phyloP scores from a whole-genome alignment of 1,284 basidiomycete species.

The Cryptococcus maquisensis region DNA sequence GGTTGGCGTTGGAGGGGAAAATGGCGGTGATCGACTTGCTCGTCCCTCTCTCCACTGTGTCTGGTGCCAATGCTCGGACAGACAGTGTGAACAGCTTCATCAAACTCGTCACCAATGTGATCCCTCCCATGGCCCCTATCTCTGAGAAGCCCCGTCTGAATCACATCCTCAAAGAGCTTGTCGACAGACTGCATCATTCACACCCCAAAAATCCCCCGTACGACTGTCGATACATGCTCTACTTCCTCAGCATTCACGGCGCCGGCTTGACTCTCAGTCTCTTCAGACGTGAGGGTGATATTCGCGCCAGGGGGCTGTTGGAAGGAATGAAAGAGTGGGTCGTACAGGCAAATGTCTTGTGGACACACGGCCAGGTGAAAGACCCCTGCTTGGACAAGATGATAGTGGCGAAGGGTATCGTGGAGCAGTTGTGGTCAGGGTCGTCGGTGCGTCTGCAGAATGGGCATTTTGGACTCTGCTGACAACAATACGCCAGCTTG shows the following conservation, averaged over 20 bases:
- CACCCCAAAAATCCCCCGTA: too few species aligned
- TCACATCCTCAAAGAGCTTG: constrained; percentile 8
- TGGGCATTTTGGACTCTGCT: too few species aligned
- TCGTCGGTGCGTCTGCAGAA: too few species aligned
- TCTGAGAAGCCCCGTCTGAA: background rate
- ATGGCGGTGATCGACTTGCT: constrained; percentile 15
- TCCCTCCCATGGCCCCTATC: constrained; percentile 4
- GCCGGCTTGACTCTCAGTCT: too few species aligned
- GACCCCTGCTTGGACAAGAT: too few species aligned
- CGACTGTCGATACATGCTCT: too few species aligned
- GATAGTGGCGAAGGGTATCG: constrained; percentile 1
- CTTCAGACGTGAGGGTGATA: constrained; percentile 1
- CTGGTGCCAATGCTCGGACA: constrained; percentile 12
- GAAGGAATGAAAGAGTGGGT: constrained; percentile 11
- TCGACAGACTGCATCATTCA: background rate
- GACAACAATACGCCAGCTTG: too few species aligned
- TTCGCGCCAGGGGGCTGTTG: constrained; percentile 7
- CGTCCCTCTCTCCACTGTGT: constrained; percentile 17
- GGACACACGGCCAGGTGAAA: too few species aligned
- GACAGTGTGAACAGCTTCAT: constrained; percentile 6
- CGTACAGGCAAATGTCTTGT: background rate
- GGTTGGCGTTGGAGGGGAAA: constrained; percentile 3
- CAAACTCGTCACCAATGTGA: constrained; percentile 9
- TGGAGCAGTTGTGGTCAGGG: background rate
- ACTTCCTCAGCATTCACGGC: too few species aligned